Evolutionary conservation across 2,329 filamentous ascomycete species (phyloP), one percentile per base, ranked within the genome.

Genomic region (Ophiostoma quercus): DNA sequence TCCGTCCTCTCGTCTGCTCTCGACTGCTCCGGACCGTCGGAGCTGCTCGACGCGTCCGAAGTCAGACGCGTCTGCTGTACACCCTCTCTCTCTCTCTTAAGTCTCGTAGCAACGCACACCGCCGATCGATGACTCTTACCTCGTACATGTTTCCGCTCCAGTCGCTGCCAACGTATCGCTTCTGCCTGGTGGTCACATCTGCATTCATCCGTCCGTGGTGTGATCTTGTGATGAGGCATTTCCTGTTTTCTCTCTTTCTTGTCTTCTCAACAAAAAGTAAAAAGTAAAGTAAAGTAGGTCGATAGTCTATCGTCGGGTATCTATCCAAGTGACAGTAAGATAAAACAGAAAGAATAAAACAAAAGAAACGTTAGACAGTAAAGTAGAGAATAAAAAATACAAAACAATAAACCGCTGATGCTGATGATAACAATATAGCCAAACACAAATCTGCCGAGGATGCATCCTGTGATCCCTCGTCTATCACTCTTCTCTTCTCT

Each of bases 1-100:
- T 39, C 70, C 71, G 72, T 68, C 70, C 68, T 51, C 43, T n/a
- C 25, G 25, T 34, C 57, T 25, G 5, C 57, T 34, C 34, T 34
- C 34, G 34, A 34, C 34, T 34, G 34, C 25, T 34, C 57, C 57
- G 57, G 62, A 63, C 60, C 14, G 11, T 62, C 57, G 57, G 57
- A 62, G 57, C 3, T 62, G 51, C 51, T 57, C n/a, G 51, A 57
- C 57, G 57, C 57, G 57, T 62, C 57, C 57, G 57, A 32, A 11
- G 9, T 14, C 25, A 57, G 51, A 57, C 51, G 51, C 51, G 51
- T 57, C 51, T 12, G 51, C 12, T 57, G n/a, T 12, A 25, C 43
- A 47, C 43, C 51, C 51, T 57, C n/a, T 25, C 11, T 11, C 9
- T 6, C 12, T 25, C 51, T 57, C 16, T 19, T 0, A 43, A 43